Evolutionary conservation across 768 basidiomycete genomes (phyloP), one percentile per base, ranked within the genome.

Genomic region (Cystobasidium ongulense): DNA sequence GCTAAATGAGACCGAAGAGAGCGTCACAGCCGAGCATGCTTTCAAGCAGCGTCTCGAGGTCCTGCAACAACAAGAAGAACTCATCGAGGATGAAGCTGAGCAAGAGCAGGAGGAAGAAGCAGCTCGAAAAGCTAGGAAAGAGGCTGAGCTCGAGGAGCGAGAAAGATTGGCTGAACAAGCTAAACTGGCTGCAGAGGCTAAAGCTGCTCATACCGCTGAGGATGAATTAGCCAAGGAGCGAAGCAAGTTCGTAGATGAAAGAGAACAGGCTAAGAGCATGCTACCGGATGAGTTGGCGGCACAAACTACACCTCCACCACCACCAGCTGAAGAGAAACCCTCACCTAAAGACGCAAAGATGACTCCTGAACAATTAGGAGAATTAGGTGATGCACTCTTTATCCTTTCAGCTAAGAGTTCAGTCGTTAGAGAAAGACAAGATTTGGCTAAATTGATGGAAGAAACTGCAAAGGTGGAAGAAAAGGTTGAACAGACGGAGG

Each of bases 41-140:
- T 97, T 96, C 86, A 95, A 96, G 84, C 91, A 98, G 84, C 96
- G 95, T 82, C 86, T 99, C 70, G 96, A 98, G 76, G 95, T 99
- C 29, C 83, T 99, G 80, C 92, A 96, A 78, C 91, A 99, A 78
- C 96, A 99, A 81, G 91, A 99, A 80, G 96, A 99, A 81, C 91
- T 99, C 75, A 99, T 99, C 80, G 94, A 99, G 80, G 96, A 99
- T 81, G 96, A 99, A 82, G 88, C 93, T 76, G 96, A 97, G 80
- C 96, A 99, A 81, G 96, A 99, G 76, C 89, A 94, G 76, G 81
- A 81, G 73, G 82, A 81, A 74, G 77, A 80, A 72, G 79, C 80
- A 65, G 82, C 82, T 0, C 72, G 80, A 27, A 76, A 78, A 68
- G 53, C 52, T 27, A 89, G 87, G 76, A 90, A 92, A 78, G 81